Evolutionary conservation across 768 basidiomycete genomes (phyloP).

Genomic region (Pisolithus orientalis): DNA sequence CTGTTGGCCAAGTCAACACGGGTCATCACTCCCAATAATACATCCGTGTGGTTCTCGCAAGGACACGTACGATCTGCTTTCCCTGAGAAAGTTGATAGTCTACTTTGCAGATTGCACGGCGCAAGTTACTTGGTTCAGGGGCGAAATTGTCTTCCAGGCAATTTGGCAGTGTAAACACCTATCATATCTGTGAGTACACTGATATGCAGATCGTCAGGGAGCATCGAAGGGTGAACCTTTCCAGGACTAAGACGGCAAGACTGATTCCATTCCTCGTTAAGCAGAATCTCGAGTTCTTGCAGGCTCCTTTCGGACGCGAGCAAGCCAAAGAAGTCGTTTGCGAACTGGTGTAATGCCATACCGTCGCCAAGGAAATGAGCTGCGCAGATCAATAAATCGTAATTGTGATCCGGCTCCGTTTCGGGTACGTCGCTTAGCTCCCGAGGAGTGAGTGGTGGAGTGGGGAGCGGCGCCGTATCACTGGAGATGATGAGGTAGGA

Average conservation of each 20-base stretch:
- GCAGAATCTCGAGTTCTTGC: slow-evolving; percentile 23
- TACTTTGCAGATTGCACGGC: slow-evolving; percentile 41
- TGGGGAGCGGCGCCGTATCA: slow-evolving; percentile 15
- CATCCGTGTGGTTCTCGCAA: not conserved
- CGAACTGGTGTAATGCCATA: slow-evolving; percentile 78
- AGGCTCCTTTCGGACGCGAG: slow-evolving; percentile 35
- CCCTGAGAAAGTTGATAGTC: slow-evolving; percentile 52
- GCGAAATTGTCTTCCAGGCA: slow-evolving; percentile 49
- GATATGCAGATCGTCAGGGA: not conserved
- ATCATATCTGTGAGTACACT: slow-evolving; percentile 12
- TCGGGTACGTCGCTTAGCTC: slow-evolving; percentile 7
- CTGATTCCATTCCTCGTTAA: slow-evolving; percentile 28
- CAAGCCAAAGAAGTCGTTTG: slow-evolving; percentile 71
- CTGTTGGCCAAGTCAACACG: slow-evolving; percentile 22
- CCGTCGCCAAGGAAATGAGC: slow-evolving; percentile 85
- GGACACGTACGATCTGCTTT: slow-evolving; percentile 24
- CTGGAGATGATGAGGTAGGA: slow-evolving; percentile 57
- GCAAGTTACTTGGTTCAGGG: slow-evolving; percentile 30
- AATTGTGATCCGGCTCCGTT: slow-evolving; percentile 26
- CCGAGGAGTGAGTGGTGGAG: slow-evolving; percentile 29
- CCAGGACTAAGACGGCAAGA: slow-evolving; percentile 1
- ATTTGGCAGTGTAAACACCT: slow-evolving; percentile 30
- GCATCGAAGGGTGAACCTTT: not conserved
- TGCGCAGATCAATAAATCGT: slow-evolving; percentile 66
- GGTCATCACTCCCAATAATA: not conserved